Conservation (phyloP, 78 protist species). For the Planoprotostelium fungivorum region DNA sequence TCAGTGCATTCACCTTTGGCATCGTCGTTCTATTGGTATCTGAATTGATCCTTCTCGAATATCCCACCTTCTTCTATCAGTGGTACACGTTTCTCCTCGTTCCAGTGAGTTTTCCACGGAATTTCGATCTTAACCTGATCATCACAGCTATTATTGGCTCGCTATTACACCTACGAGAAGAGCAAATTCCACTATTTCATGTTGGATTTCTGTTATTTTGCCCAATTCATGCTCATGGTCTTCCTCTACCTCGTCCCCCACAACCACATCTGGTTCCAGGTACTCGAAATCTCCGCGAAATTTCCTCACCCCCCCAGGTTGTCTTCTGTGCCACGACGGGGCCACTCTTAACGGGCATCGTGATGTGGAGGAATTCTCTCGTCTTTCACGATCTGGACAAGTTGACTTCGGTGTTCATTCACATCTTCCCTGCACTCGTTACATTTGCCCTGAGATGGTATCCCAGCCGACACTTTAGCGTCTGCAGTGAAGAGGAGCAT, state of each 20-base stretch:
- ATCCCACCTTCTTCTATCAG: slow-evolving; percentile 32
- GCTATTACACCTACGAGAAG: slow-evolving; percentile 53
- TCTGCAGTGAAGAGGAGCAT: slow-evolving; percentile 38
- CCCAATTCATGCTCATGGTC: slow-evolving; percentile 35
- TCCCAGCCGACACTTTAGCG: slow-evolving; percentile 13
- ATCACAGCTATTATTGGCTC: slow-evolving; percentile 22
- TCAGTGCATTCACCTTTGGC: slow-evolving; percentile 51
- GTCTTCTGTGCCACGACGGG: slow-evolving; percentile 59
- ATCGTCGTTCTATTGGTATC: slow-evolving; percentile 37
- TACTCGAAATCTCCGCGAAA: not conserved
- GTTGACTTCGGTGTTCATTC: slow-evolving; percentile 68
- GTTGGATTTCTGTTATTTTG: slow-evolving; percentile 66
- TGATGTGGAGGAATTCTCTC: slow-evolving; percentile 72
- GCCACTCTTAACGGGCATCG: slow-evolving; percentile 62
- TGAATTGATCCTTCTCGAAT: slow-evolving; percentile 35
- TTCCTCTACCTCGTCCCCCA: not conserved
- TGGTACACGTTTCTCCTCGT: slow-evolving; percentile 49
- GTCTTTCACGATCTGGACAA: slow-evolving; percentile 80
- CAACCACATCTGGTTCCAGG: not conserved
- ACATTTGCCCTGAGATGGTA: slow-evolving; percentile 68
- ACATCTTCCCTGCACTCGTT: slow-evolving; percentile 66
- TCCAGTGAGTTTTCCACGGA: slow-evolving; percentile 20
- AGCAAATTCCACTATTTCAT: slow-evolving; percentile 68
- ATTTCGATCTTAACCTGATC: not conserved
- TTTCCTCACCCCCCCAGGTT: slow-evolving; percentile 16